Conservation (phyloP, 1,139 yeast species). For the Lodderomyces orthopsilosis region DNA sequence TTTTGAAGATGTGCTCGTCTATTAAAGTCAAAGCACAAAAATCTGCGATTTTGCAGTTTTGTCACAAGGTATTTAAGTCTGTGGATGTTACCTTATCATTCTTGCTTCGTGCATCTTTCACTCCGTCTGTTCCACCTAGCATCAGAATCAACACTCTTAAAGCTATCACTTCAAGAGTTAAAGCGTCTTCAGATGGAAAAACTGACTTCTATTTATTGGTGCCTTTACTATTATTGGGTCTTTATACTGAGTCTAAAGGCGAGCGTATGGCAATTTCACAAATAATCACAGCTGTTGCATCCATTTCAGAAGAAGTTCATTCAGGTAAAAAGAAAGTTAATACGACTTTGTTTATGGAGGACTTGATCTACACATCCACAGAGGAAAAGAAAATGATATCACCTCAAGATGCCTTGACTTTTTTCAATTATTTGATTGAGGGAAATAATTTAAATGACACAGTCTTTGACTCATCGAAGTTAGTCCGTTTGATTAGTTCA, state of each 20-base stretch:
- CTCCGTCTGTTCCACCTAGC: slow-evolving; percentile 56
- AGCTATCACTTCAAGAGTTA: slow-evolving; percentile 33
- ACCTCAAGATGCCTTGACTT: slow-evolving; percentile 57
- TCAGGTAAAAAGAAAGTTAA: slow-evolving; percentile 22
- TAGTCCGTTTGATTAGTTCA: neutral
- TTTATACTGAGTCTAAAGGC: slow-evolving; percentile 27
- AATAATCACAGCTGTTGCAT: slow-evolving; percentile 21
- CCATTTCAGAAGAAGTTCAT: slow-evolving; percentile 19
- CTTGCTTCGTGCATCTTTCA: slow-evolving; percentile 52
- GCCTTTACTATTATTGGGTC: slow-evolving; percentile 38
- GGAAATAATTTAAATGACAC: slow-evolving; percentile 32
- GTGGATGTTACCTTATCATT: slow-evolving; percentile 50
- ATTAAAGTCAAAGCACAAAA: slow-evolving; percentile 16
- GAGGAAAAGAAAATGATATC: slow-evolving; percentile 46
- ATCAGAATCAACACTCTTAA: slow-evolving; percentile 50
- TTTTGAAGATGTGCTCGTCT: slow-evolving; percentile 18
- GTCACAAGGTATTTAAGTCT: slow-evolving; percentile 22
- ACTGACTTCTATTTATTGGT: slow-evolving; percentile 32
- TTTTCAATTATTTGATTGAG: slow-evolving; percentile 36
- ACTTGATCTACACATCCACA: slow-evolving; percentile 38
- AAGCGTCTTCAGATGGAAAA: slow-evolving; percentile 26
- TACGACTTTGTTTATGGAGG: slow-evolving; percentile 29
- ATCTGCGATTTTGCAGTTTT: slow-evolving; percentile 19
- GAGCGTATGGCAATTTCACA: slow-evolving; percentile 29
- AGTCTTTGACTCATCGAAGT: slow-evolving; percentile 20